A percentile compares a stretch with the other conserved stretches of the same genome.
Evolutionary conservation across 108 stramenopile species (phyloP).

Genomic region (Conticribra guillardii): DNA sequence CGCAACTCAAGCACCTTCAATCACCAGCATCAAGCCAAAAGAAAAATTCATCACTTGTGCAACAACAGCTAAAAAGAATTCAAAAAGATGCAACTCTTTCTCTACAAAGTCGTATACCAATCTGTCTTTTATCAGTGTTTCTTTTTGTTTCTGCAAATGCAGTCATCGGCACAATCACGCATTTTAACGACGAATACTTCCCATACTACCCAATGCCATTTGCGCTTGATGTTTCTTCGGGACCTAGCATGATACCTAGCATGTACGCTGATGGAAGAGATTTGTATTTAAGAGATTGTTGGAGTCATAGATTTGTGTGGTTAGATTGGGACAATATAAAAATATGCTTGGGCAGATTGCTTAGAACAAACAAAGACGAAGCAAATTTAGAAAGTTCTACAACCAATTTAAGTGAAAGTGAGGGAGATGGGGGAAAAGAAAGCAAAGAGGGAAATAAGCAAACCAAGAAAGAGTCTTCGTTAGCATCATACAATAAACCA

Average conservation of each 20-base stretch:
- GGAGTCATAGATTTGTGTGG: conserved; percentile 42
- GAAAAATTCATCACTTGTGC: neutral
- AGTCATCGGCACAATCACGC: conserved; percentile 23
- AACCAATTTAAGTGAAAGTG: neutral
- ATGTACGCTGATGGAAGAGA: conserved; percentile 60
- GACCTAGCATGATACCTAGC: conserved; percentile 84
- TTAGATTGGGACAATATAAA: conserved; percentile 13
- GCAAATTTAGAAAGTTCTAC: no score
- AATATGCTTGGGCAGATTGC: no score
- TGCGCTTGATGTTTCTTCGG: conserved; percentile 56
- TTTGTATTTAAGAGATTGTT: conserved; percentile 65
- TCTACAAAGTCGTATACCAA: conserved; percentile 4
- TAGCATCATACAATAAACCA: conserved; percentile 23
- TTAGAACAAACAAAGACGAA: no score
- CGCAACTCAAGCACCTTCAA: conserved; percentile 1
- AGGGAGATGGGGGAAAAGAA: neutral
- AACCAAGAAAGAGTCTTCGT: neutral
- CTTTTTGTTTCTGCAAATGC: conserved; percentile 3
- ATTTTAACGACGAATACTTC: conserved; percentile 33
- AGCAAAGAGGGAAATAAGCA: neutral
- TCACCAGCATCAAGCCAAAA: neutral
- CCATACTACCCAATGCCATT: conserved; percentile 55
- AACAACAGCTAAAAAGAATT: neutral
- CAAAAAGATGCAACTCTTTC: neutral
- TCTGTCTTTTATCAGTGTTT: neutral